Evolutionary conservation across 1,284 basidiomycete genomes (phyloP).

Genomic region (Trichosporon inkin): DNA sequence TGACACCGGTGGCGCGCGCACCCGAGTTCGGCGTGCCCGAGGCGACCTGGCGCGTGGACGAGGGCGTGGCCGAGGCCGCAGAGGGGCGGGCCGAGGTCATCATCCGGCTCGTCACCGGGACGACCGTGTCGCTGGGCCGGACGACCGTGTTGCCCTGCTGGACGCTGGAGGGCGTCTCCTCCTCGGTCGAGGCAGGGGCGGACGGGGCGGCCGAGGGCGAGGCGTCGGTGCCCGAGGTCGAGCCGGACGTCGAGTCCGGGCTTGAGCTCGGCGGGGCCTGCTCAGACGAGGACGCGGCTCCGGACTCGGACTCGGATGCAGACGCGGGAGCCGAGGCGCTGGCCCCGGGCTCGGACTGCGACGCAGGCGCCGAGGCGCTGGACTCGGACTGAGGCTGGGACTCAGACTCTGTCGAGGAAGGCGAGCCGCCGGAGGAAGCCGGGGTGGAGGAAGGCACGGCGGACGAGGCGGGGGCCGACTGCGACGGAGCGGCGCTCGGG

Average conservation of each 20-base stretch:
- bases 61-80: background rate
- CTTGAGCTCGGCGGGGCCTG: too few species aligned
- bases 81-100: background rate
- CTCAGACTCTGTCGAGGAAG: background rate
- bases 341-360: background rate
- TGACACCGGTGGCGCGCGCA: background rate
- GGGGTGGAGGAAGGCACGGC: background rate
- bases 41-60: background rate
- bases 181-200: background rate
- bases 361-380: background rate
- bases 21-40: background rate
- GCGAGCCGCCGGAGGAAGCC: background rate
- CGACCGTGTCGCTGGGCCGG: background rate
- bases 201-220: background rate
- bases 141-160: constrained; percentile 5
- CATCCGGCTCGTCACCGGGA: background rate
- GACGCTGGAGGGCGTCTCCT: background rate
- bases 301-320: too few species aligned
- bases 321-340: too few species aligned
- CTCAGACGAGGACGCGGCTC: too few species aligned
- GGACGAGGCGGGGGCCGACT: background rate
- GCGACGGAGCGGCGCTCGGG: background rate
- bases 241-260: too few species aligned
- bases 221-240: background rate
- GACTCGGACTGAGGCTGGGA: background rate